Evolutionary conservation across 2,329 filamentous ascomycete species (phyloP).

Genomic region (Aspergillus sergii): DNA sequence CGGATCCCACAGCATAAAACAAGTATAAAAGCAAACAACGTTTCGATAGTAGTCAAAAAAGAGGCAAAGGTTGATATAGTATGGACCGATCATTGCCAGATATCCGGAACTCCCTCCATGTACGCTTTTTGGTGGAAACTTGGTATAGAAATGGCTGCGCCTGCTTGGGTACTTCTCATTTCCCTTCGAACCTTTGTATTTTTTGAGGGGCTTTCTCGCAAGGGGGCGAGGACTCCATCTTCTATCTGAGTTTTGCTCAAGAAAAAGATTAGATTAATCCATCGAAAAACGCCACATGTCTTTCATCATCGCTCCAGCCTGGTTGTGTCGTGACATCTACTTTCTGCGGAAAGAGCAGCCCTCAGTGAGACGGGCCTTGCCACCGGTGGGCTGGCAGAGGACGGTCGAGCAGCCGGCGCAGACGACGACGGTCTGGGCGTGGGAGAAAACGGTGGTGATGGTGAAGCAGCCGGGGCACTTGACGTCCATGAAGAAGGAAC

Average conservation of each 20-base stretch:
- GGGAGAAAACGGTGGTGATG: constrained; percentile 99
- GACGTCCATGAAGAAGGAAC: constrained; percentile 99
- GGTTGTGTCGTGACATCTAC: constrained; percentile 60
- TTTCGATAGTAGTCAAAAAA: constrained; percentile 44
- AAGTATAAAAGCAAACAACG: constrained; percentile 35
- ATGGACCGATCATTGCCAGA: constrained; percentile 66
- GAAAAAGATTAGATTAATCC: constrained; percentile 30
- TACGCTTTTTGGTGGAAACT: constrained; percentile 46
- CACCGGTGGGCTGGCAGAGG: constrained; percentile 98
- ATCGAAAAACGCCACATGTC: constrained; percentile 40
- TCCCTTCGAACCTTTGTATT: constrained; percentile 61
- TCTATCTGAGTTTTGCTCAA: constrained; percentile 47
- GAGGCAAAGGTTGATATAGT: constrained; percentile 37
- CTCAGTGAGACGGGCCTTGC: constrained; percentile 98
- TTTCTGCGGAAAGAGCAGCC: constrained; percentile 99
- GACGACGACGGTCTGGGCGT: constrained; percentile 99
- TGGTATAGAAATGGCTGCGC: constrained; percentile 23
- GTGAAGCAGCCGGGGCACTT: constrained; percentile 99
- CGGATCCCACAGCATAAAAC: constrained; percentile 34
- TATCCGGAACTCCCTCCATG: constrained; percentile 76
- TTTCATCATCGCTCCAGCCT: constrained; percentile 34
- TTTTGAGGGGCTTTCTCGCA: constrained; percentile 54
- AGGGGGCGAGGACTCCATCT: constrained; percentile 50
- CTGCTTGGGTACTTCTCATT: constrained; percentile 55
- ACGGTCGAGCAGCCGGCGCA: constrained; percentile 99